Evolutionary conservation across 192 early-diverging fungal species (phyloP).

Genomic region (Backusella westeae): DNA sequence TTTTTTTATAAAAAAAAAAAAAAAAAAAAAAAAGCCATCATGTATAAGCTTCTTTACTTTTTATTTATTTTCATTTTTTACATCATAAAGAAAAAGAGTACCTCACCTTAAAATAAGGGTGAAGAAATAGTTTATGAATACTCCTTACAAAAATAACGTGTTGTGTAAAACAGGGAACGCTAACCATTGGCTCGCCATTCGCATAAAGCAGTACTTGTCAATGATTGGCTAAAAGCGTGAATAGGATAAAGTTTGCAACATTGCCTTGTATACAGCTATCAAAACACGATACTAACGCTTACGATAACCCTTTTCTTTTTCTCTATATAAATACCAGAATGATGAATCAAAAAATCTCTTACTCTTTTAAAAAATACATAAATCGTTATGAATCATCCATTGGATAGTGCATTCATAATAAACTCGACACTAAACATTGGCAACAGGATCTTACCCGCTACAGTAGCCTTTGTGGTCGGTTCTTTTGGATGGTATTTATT

Average conservation of each 20-base stretch:
- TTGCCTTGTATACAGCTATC: background rate
- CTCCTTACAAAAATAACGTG: background rate
- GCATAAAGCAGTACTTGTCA: background rate
- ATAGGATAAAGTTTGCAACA: background rate
- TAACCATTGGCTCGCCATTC: background rate
- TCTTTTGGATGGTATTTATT: background rate
- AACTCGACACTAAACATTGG: background rate
- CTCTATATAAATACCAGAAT: background rate
- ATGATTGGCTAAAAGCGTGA: conserved; percentile 9
- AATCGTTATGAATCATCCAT: background rate
- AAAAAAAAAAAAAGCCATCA: background rate
- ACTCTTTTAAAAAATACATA: background rate
- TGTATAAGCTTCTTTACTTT: background rate
- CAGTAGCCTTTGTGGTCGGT: background rate
- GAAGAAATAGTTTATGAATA: background rate
- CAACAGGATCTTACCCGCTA: background rate
- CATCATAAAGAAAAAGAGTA: background rate
- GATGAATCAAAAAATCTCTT: background rate
- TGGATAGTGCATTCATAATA: background rate
- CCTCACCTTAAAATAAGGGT: background rate
- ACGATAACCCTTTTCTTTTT: background rate
- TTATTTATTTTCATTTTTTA: background rate
- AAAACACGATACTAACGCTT: background rate
- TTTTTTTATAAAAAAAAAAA: too few relatives aligned
- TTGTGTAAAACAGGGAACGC: background rate